Evolutionary conservation across 2,329 filamentous ascomycete genomes (phyloP), one percentile per base, ranked within the genome.

Genomic region (Colletotrichum phormii): DNA sequence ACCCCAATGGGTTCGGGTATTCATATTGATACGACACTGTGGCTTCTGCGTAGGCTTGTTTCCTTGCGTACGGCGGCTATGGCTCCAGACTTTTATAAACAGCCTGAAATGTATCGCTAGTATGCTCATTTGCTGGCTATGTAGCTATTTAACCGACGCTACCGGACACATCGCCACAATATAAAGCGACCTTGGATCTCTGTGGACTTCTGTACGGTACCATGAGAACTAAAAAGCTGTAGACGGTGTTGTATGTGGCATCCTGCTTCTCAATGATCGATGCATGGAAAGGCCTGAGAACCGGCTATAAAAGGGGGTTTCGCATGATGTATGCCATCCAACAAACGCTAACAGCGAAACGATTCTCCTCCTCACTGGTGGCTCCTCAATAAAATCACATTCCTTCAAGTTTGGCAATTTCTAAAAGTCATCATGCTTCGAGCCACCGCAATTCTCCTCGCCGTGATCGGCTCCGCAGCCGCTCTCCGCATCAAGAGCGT

Each of bases 401-500:
- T 54, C 4, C 5, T 24, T 49, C 31, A 8, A 24, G 5, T 26
- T n/a, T 42, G 37, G 13, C 37, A 42, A 33, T 12, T 42, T 3
- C 4, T 24, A 29, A 22, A n/a, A 24, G n/a, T 26, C 12, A 13
- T 7, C 6, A 68, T 64, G 66, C 13, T 57, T 26, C 33, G 49
- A 35, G 9, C 42, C 31, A 1, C 33, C 5, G 5, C 26, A 22
- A n/a, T 68, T 18, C 46, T 68, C 8, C 15, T 62, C 3, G 46
- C 46, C 13, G 5, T 57, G 15, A n/a, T 51, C 29, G 58, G 13
- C 57, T 18, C 59, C n/a, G 37, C 69, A 22, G 33, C 33, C 5
- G 60, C 67, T 22, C 53, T 68, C 11, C 59, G 64, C 18, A 55
- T 74, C 22, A 53, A 26, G 7, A 64, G 68, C 22, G 59, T 74